Conservation (phyloP, 2,329 filamentous ascomycete species). For the Fusarium siculi region DNA sequence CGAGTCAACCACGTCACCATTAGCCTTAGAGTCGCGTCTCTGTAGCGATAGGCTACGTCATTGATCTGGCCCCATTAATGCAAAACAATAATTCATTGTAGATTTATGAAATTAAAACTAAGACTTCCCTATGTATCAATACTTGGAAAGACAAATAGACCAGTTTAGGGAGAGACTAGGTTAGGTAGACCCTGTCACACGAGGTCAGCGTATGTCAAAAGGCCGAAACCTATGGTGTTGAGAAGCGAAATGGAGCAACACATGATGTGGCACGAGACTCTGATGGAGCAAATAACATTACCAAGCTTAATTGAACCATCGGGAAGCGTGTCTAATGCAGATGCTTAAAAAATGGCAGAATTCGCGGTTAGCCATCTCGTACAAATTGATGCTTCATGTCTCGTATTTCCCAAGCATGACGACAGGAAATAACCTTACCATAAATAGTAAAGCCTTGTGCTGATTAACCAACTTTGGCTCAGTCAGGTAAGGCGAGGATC, state of each 20-base stretch:
- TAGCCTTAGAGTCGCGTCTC: slow-evolving; percentile 11
- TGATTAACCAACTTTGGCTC: background rate
- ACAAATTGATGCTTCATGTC: background rate
- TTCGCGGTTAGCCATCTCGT: background rate
- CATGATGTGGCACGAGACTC: too few species aligned
- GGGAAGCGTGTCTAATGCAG: too few species aligned
- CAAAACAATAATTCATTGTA: accelerated
- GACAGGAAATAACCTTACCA: background rate
- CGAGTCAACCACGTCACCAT: slow-evolving; percentile 28
- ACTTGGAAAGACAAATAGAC: too few species aligned
- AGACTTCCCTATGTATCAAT: accelerated
- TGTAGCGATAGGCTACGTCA: background rate
- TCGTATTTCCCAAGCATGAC: background rate
- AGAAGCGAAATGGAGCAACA: too few species aligned
- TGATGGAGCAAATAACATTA: too few species aligned
- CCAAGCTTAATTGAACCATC: background rate
- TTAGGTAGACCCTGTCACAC: too few species aligned
- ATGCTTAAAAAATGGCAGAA: too few species aligned
- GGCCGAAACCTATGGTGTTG: too few species aligned
- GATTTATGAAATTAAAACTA: background rate
- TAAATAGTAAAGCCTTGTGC: accelerated
- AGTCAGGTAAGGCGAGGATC: accelerated
- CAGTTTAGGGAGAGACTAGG: too few species aligned
- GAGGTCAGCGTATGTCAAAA: background rate
- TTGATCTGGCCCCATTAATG: background rate